phyloP scores from a whole-genome alignment of 495 filamentous ascomycete species.

The Coniosporium apollinis region DNA sequence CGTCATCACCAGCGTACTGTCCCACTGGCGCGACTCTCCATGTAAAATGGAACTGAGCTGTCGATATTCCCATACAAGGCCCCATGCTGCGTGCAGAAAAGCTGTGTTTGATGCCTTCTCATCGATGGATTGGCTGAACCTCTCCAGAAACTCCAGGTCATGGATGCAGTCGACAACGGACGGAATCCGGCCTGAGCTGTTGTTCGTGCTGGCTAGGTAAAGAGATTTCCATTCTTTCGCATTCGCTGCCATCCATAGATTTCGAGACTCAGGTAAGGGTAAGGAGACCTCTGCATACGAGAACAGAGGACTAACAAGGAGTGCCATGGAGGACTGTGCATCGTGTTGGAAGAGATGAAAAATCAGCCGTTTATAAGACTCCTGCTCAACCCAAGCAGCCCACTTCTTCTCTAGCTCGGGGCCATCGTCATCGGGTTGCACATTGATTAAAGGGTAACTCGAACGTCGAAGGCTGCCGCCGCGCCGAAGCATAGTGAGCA shows the following conservation, averaged over 20 bases:
- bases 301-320: constrained; percentile 38
- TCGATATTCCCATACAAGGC: constrained; percentile 41
- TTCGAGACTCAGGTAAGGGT: constrained; percentile 35
- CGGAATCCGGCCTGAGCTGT: constrained; percentile 23
- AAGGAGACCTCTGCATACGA: constrained; percentile 48
- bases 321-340: constrained; percentile 38
- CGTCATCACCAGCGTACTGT: constrained; percentile 29
- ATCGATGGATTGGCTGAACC: constrained; percentile 30
- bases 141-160: constrained; percentile 30
- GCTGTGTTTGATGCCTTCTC: constrained; percentile 32
- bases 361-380: constrained; percentile 28
- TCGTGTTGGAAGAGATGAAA: constrained; percentile 42
- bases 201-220: constrained; percentile 21
- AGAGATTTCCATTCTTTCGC: constrained; percentile 40
- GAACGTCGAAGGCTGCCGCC: constrained; percentile 28
- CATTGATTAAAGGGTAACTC: constrained; percentile 29
- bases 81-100: constrained; percentile 40
- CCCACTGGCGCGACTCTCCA: constrained; percentile 26
- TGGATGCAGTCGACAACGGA: constrained; percentile 35
- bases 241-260: constrained; percentile 38
- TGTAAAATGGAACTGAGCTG: constrained; percentile 32
- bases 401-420: constrained; percentile 38
- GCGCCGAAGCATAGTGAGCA: constrained; percentile 30
- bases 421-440: constrained; percentile 29
- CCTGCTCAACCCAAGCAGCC: constrained; percentile 33